phyloP scores from a whole-genome alignment of 495 filamentous ascomycete species.

The Aspergillus ellipticus region DNA sequence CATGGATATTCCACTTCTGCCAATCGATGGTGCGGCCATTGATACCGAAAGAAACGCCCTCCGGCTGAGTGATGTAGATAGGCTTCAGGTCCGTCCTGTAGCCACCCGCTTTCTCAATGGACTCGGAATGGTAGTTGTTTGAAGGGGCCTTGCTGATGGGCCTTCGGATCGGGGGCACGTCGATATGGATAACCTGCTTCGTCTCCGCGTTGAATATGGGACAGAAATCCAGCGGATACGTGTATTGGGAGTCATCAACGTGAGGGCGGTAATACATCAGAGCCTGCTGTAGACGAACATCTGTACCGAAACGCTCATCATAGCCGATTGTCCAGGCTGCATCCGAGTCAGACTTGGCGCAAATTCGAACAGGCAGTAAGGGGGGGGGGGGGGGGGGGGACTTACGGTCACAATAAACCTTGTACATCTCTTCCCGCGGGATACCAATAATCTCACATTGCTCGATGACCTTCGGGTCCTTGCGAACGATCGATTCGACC shows the following conservation, averaged over 20 bases:
- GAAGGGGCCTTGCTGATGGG: conserved; percentile 69
- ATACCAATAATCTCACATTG: conserved; percentile 90
- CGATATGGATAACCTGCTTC: conserved; percentile 81
- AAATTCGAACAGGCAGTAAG: neutral
- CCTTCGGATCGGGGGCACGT: conserved; percentile 76
- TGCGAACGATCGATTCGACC: conserved; percentile 77
- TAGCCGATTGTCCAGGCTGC: conserved; percentile 94
- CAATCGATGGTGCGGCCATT: conserved; percentile 76
- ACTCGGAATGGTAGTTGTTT: conserved; percentile 76
- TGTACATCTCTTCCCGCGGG: conserved; percentile 79
- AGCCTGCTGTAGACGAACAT: conserved; percentile 81
- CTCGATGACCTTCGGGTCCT: conserved; percentile 86
- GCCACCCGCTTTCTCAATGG: conserved; percentile 71
- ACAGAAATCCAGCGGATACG: conserved; percentile 89
- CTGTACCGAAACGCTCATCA: conserved; percentile 83
- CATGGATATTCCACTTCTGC: conserved; percentile 94
- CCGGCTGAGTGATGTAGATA: conserved; percentile 93
- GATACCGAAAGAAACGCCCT: conserved; percentile 87
- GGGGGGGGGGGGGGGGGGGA: conserved; percentile 15
- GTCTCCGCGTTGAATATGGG: conserved; percentile 87
- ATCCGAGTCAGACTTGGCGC: conserved; percentile 8
- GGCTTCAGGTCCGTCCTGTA: conserved; percentile 81
- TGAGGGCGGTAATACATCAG: conserved; percentile 94
- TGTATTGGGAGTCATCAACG: conserved; percentile 84
- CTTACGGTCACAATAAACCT: conserved; percentile 86